Evolutionary conservation across 192 early-diverging fungal genomes (phyloP), one percentile per base, ranked within the genome.

Genomic region (Linnemannia schmuckeri): DNA sequence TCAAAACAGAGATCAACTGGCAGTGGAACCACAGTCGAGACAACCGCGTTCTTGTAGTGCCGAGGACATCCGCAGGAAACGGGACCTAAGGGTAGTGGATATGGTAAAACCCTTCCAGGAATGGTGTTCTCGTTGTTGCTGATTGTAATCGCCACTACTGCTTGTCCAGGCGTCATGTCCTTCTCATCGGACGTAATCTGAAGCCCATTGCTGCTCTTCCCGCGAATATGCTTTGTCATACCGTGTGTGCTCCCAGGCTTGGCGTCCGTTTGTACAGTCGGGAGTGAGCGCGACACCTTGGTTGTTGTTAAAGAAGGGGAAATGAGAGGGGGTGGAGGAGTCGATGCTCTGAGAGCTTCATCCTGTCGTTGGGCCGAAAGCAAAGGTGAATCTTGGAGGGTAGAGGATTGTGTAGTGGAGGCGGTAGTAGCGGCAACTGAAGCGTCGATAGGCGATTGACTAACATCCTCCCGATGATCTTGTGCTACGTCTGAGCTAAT

Each of bases 271-370:
- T 76, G 80, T 1, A 71, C 80, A 17, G 74, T 76, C 1, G 80
- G 72, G 66, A 74, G 75, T 47, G 80, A 82, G 40, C 66, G 74
- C 35, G 77, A 84, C 4, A 84, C 73, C 24, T 84, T 75, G 12
- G 82, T 84, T n/a, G 82, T 79, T 30, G 77, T 61, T 46, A 84
- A 47, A 9, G 82, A 75, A 0, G 72, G 77, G 17, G 82, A 84
- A 12, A 84, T 66, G 37, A 79, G 52, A 12, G 66, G 27, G 4
- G 82, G 66, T 66, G 82, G 75, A 18, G 82, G 82, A 6, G 77
- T 84, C n/a, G 46, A 66, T n/a, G 77, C 37, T 4, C 33, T 9
- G 44, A 27, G 33, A 17, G 30, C 4, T 13, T 54, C 72, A 37
- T 41, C 61, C 10, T 44, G 76, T 35, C 37, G 74, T 24, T 47